These are phyloP conservation scores for Calonectria henricotiae DNA, from an alignment of 2,329 filamentous ascomycete species.

Conservation along the genomic window DNA sequence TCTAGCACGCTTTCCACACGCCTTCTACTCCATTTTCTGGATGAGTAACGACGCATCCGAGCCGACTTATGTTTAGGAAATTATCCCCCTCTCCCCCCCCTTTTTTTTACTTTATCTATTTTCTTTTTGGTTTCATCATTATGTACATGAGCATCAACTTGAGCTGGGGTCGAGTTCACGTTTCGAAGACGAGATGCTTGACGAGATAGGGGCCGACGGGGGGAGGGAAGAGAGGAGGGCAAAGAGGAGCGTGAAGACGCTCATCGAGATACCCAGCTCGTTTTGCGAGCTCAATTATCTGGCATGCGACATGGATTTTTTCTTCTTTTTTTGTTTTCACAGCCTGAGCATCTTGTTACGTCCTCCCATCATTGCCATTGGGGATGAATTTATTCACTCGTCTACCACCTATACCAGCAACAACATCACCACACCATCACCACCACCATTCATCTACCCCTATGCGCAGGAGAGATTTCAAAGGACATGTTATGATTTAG, in stretches of 20 bases:
- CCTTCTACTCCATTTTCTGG: conserved; percentile 47
- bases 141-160: conserved; percentile 39
- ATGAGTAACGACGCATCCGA: conserved; percentile 51
- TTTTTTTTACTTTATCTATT: neutral
- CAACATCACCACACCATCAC: conserved; percentile 9
- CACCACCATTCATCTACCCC: conserved; percentile 17
- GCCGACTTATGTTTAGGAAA: conserved; percentile 43
- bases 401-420: conserved; percentile 22
- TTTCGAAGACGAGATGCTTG: conserved; percentile 36
- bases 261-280: conserved; percentile 62
- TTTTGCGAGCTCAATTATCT: conserved; percentile 58
- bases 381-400: conserved; percentile 10
- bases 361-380: conserved; percentile 28
- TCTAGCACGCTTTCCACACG: conserved; percentile 38
- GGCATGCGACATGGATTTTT: conserved; percentile 54
- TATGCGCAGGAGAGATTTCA: conserved; percentile 16
- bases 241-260: conserved; percentile 50
- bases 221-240: conserved; percentile 43
- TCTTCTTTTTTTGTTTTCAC: conserved; percentile 44
- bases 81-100: conserved; percentile 31
- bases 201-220: conserved; percentile 10
- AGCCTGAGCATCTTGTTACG: conserved; percentile 43
- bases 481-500: conserved; percentile 25
- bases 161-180: conserved; percentile 40
- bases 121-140: conserved; percentile 33